Percentiles rank a stretch among this genome's conserved stretches.
phyloP scores from a whole-genome alignment of 148 eudicot genomes.

The Rhododendron ovatum region DNA sequence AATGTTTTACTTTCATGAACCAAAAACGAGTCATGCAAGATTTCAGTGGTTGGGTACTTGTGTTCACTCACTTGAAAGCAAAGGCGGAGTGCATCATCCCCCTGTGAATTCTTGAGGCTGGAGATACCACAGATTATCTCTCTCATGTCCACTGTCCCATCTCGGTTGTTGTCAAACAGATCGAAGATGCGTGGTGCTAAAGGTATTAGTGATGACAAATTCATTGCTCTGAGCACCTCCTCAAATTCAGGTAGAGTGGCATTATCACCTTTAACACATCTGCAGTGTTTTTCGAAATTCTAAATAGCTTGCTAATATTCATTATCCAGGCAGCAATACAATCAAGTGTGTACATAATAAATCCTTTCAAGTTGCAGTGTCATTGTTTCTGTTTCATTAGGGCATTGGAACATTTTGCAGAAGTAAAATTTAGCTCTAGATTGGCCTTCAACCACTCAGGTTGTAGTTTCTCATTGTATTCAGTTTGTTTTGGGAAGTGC shows the following conservation, averaged over 20 bases:
- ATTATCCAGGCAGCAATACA: neutral
- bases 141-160: constrained; percentile 54
- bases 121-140: constrained; percentile 51
- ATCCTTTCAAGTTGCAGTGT: neutral
- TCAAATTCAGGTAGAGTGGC: constrained; percentile 42
- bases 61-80: constrained; percentile 38
- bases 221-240: constrained; percentile 46
- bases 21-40: neutral
- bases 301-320: neutral
- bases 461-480: neutral
- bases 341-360: neutral
- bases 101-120: constrained; percentile 39
- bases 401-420: neutral
- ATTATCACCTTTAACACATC: constrained; percentile 48
- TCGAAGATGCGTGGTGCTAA: constrained; percentile 44
- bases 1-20: neutral
- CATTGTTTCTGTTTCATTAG: neutral
- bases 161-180: constrained; percentile 45
- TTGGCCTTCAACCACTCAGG: neutral
- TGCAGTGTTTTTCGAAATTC: constrained; percentile 12
- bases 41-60: neutral
- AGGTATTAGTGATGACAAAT: constrained; percentile 40
- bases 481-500: neutral
- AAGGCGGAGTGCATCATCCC: constrained; percentile 55
- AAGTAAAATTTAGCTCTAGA: neutral